phyloP scores from a whole-genome alignment of 169 alveolate species.

The Cryptosporidium sp. region DNA sequence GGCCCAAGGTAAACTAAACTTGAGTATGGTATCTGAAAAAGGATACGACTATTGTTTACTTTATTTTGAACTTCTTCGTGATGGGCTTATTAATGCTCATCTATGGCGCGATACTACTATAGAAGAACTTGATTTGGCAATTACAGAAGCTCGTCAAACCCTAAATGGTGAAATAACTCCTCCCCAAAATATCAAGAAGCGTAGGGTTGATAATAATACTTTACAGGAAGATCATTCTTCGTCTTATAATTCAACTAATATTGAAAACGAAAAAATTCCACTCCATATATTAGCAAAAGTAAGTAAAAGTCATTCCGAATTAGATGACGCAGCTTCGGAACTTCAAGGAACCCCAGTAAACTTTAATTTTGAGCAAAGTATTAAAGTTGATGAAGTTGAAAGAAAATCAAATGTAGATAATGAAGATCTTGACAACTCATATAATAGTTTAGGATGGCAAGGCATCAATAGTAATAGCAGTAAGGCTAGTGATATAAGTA shows the following conservation, averaged over 20 bases:
- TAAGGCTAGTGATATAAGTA: conserved; percentile 29
- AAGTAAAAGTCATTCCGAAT: conserved; percentile 24
- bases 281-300: conserved; percentile 35
- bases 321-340: conserved; percentile 3
- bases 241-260: not conserved
- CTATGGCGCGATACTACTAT: conserved; percentile 54
- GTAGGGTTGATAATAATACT: not conserved
- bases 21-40: conserved; percentile 68
- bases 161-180: conserved; percentile 35
- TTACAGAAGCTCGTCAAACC: conserved; percentile 50
- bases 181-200: conserved; percentile 38
- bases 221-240: conserved; percentile 5
- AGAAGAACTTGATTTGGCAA: conserved; percentile 20
- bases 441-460: conserved; percentile 39
- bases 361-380: conserved; percentile 8
- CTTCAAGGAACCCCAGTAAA: conserved; percentile 39
- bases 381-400: conserved; percentile 29
- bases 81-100: conserved; percentile 45
- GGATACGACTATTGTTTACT: conserved; percentile 71
- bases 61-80: conserved; percentile 65
- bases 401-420: conserved; percentile 6
- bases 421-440: conserved; percentile 9
- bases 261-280: conserved; percentile 33
- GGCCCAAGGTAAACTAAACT: conserved; percentile 69
- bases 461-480: conserved; percentile 19